Evolutionary conservation across 805 yeast species (phyloP).

Genomic region (Starmerella khaoyaiensis): DNA sequence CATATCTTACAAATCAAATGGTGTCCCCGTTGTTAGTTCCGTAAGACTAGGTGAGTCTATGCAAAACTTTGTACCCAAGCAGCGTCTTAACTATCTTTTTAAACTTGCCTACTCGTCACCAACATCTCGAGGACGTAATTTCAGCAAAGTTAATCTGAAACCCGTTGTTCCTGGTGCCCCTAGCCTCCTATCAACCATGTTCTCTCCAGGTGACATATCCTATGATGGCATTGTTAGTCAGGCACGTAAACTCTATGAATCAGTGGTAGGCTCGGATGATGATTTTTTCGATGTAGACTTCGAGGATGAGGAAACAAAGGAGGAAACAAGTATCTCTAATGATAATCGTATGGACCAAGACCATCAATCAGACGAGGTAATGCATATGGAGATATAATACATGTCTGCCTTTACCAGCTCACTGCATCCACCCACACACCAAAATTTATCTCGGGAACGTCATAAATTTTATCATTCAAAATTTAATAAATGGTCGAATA

Average conservation of each 20-base stretch:
- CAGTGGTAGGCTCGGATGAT: conserved; percentile 82
- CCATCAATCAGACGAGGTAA: conserved; percentile 23
- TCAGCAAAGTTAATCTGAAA: conserved; percentile 9
- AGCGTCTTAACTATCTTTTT: conserved; percentile 47
- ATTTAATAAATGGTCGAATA: no score
- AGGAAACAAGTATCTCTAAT: conserved; percentile 46
- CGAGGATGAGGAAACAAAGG: conserved; percentile 90
- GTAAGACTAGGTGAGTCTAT: conserved; percentile 77
- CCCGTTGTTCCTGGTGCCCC: conserved; percentile 23
- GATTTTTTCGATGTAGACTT: conserved; percentile 94
- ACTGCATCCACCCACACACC: no score
- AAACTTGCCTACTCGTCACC: conserved; percentile 51
- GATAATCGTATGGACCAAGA: conserved; percentile 29
- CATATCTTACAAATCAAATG: conserved; percentile 40
- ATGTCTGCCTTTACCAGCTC: no score
- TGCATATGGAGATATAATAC: conserved; percentile 25
- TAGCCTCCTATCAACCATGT: conserved; percentile 32
- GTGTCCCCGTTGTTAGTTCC: conserved; percentile 60
- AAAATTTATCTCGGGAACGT: no score
- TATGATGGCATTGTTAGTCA: conserved; percentile 85
- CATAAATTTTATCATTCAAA: no score
- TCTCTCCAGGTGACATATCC: conserved; percentile 77
- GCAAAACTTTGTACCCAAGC: conserved; percentile 72
- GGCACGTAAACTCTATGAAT: conserved; percentile 58
- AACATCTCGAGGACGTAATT: conserved; percentile 18